phyloP scores from a whole-genome alignment of 192 early-diverging fungal species.

The Umbelopsis sp. region DNA sequence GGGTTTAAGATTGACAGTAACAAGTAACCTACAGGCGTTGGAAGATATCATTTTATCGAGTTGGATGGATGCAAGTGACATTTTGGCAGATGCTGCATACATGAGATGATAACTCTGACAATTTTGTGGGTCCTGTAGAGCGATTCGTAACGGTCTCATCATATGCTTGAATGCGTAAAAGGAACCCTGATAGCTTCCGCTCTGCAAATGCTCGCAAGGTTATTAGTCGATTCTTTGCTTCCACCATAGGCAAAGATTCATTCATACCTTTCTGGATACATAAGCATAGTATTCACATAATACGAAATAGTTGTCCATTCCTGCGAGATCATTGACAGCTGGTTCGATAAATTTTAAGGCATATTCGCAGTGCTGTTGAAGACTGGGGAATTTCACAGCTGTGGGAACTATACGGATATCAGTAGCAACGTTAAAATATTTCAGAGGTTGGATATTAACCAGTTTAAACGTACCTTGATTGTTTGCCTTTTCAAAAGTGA shows the following conservation, averaged over 20 bases:
- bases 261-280: conserved; percentile 46
- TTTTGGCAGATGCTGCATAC: conserved; percentile 22
- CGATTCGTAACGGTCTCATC: conserved; percentile 20
- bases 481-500: conserved; percentile 40
- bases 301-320: conserved; percentile 31
- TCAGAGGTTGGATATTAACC: background rate
- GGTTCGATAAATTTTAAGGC: conserved; percentile 22
- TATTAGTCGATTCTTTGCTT: background rate
- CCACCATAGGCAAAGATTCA: background rate
- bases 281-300: conserved; percentile 44
- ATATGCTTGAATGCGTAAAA: conserved; percentile 29
- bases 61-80: conserved; percentile 21
- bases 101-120: conserved; percentile 23
- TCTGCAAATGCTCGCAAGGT: background rate
- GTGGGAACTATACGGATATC: background rate
- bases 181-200: conserved; percentile 21
- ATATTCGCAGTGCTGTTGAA: conserved; percentile 33
- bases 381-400: conserved; percentile 4
- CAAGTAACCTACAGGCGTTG: conserved; percentile 20
- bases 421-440: background rate
- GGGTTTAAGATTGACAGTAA: too few species aligned
- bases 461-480: conserved; percentile 21
- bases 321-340: conserved; percentile 10
- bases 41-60: conserved; percentile 22
- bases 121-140: background rate